Base-by-base conservation (phyloP, 2,329 filamentous ascomycete species). In the Camillea tinctor region DNA sequence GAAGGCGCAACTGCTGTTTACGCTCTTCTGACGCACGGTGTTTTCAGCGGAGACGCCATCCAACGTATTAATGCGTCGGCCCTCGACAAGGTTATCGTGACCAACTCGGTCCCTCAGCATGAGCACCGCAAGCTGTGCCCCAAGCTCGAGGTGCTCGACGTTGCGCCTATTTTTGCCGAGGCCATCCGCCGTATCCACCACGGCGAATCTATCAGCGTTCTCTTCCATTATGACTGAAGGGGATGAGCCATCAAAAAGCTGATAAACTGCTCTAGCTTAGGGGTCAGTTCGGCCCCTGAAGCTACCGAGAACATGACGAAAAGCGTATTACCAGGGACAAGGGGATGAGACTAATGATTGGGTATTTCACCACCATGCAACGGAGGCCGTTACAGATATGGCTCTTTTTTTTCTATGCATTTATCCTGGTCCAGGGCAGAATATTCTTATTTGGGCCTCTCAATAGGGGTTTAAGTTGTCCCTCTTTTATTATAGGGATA, bases 121-220 rank as follows among this genome's bases (percentile, higher is more conserved):
- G 90, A 96, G 67, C 90, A 98, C 77, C 81, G 87, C 72, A 82
- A 80, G 64, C 76, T 87, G 55, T 97, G 94, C 73, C 85, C 90
- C 48, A 98, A 98, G 80, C 81, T 99, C 55, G 93, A 97, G 75
- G 90, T 97, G 54, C 80, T 99, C 63, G 94, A 98, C 72, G 88
- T 98, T 62, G 92, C 92, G 57, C 89, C 91, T 67, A 88, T 97
- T 60, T 97, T 98, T 74, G 93, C 92, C 61, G 94, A 98, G 83
- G 92, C 95, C 55, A 97, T 98, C 69, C 90, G 95, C 64, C 88
- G 95, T 64, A 94, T 98, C 60, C 95, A 99, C 77, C 93, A 98
- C 76, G 95, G 95, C 71, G 95, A 99, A 80, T 97, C 92, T 72
- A 97, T 99, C 78, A 97, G 93, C 74, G 92, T 95, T 62, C 84